Percentiles rank a stretch among this genome's conserved stretches.
These are phyloP conservation scores for Boletellus ananas DNA, from an alignment of 768 basidiomycete genomes.

Conservation along the genomic window DNA sequence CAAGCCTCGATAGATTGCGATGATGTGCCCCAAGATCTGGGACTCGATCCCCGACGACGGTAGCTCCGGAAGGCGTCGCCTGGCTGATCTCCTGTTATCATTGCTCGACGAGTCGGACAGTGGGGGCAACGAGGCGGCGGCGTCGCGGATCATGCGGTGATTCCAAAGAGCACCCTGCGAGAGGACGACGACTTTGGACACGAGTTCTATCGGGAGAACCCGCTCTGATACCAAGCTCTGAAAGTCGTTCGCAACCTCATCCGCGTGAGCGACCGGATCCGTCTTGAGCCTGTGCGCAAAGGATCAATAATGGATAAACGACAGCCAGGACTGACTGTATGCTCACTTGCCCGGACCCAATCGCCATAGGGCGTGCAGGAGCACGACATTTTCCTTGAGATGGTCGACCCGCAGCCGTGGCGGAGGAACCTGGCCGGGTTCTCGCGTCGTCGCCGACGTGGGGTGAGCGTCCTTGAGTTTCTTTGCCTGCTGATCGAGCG, in stretches of 20 bases:
- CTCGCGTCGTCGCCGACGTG: constrained; percentile 18
- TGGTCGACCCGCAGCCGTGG: constrained; percentile 54
- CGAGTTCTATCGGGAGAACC: constrained; percentile 68
- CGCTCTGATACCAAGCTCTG: constrained; percentile 60
- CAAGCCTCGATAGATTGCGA: constrained; percentile 60
- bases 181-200: constrained; percentile 69
- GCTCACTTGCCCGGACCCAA: constrained; percentile 53
- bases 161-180: constrained; percentile 84
- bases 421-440: constrained; percentile 32
- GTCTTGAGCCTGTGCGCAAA: constrained; percentile 30
- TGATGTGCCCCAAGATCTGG: constrained; percentile 61
- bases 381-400: constrained; percentile 72
- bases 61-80: constrained; percentile 5
- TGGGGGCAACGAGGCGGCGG: constrained; percentile 27
- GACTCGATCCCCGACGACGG: constrained; percentile 49
- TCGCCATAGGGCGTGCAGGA: constrained; percentile 76
- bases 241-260: constrained; percentile 55
- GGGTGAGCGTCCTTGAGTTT: constrained; percentile 37
- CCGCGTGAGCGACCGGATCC: constrained; percentile 46
- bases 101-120: no score
- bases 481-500: constrained; percentile 56
- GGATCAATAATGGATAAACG: constrained; percentile 3
- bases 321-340: neutral
- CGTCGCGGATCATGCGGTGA: constrained; percentile 67
- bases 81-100: constrained; percentile 20